Evolutionary conservation across 768 basidiomycete species (phyloP), one percentile per base, ranked within the genome.

Genomic region (Russula olivacea): DNA sequence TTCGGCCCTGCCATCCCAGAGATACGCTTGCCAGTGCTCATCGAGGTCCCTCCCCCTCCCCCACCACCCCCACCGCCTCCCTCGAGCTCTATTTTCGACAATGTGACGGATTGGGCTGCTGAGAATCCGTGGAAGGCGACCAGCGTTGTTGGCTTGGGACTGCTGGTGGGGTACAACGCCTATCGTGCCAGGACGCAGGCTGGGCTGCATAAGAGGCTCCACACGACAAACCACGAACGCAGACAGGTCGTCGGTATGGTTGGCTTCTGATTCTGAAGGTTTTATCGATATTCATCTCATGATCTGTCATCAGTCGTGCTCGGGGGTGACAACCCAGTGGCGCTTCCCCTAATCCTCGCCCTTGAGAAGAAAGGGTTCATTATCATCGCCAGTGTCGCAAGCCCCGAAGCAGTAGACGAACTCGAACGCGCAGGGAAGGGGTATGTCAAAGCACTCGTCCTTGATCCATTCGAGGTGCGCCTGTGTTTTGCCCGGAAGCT

Each of bases 331-430:
- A 80, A 81, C 21, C 82, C 87, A 0, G 76, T 86, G 55, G 91
- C 83, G 8, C 77, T 85, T n/a, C 83, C 89, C 9, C 73, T 94
- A 47, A 85, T 93, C 58, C 69, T 81, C 51, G 86, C 87, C 58
- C 77, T 95, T 50, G 90, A 93, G 74, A 80, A 78, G 69, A 82
- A 85, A 64, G 92, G 90, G 0, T 94, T 88, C 69, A 88, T 93
- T 68, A 87, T 95, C 41, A 84, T 95, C 65, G 79, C 86, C 4
- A 93, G 88, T 64, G 92, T 93, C 19, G 76, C 84, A 0, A 83
- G 81, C 6, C 81, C 86, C 0, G 85, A 86, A 58, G 83, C 83
- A n/a, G 84, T 83, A 40, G 77, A 81, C 17, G 75, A 74, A 17
- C 75, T 94, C 50, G 91, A 95, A 72, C 77, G 76, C 40, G 76